These are phyloP conservation scores for Candida vartiovaarae DNA, from an alignment of 805 yeast genomes.

Conservation along the genomic window DNA sequence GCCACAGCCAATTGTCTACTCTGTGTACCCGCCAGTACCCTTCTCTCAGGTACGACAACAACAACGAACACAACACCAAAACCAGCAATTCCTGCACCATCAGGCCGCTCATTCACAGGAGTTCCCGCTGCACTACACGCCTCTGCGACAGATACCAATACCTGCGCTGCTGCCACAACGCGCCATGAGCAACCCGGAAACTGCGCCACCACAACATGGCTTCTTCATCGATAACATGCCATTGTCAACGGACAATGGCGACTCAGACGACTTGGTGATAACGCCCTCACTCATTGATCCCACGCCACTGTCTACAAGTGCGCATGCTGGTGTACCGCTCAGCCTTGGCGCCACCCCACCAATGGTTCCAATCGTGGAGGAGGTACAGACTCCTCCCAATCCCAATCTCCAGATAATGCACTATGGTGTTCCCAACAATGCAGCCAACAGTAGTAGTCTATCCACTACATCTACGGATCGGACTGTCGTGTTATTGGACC, in stretches of 20 bases:
- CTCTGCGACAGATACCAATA: background rate
- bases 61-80: too few species aligned
- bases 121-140: background rate
- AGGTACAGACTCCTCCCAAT: background rate
- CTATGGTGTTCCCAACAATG: too few species aligned
- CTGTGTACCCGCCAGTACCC: too few species aligned
- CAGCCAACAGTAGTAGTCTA: background rate
- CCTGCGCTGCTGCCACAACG: background rate
- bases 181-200: slow-evolving; percentile 1
- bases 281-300: slow-evolving; percentile 6
- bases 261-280: slow-evolving; percentile 1
- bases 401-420: too few species aligned
- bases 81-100: too few species aligned
- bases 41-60: too few species aligned
- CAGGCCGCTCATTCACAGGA: background rate
- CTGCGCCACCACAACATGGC: background rate
- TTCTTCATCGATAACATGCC: slow-evolving; percentile 4
- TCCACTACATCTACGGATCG: background rate
- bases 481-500: slow-evolving; percentile 5
- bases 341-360: too few species aligned
- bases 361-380: background rate
- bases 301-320: too few species aligned
- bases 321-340: too few species aligned
- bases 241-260: background rate
- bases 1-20: too few species aligned